These are phyloP conservation scores for Leccinum subgranulosum DNA, from an alignment of 768 basidiomycete genomes.

Conservation along the genomic window DNA sequence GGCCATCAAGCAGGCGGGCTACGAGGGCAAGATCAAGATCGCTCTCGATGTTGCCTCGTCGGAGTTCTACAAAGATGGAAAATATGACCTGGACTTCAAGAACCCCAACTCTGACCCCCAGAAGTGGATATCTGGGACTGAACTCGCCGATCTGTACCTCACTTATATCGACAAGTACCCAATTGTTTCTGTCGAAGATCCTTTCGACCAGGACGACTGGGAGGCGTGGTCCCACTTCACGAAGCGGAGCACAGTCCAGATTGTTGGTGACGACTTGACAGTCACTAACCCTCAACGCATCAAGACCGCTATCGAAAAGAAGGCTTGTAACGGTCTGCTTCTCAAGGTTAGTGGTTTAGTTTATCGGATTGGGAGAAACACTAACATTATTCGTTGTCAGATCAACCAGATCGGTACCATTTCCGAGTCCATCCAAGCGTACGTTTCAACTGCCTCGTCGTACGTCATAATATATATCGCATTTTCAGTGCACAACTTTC, in stretches of 20 bases:
- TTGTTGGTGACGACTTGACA: slow-evolving; percentile 95
- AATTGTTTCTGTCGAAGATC: slow-evolving; percentile 94
- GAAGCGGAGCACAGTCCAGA: slow-evolving; percentile 72
- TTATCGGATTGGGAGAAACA: not conserved
- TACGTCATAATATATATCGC: not conserved
- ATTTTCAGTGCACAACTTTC: slow-evolving; percentile 81
- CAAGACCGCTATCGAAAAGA: slow-evolving; percentile 99
- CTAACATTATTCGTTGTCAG: slow-evolving; percentile 28
- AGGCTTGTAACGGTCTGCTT: slow-evolving; percentile 97
- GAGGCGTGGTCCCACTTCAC: slow-evolving; percentile 97
- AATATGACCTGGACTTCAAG: slow-evolving; percentile 99
- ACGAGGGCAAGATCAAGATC: slow-evolving; percentile 98
- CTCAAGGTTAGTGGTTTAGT: slow-evolving; percentile 62
- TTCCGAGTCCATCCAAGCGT: slow-evolving; percentile 99
- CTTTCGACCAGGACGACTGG: slow-evolving; percentile 99
- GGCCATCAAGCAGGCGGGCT: slow-evolving; percentile 97
- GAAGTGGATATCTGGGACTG: slow-evolving; percentile 90
- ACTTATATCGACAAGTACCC: slow-evolving; percentile 89
- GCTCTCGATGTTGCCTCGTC: slow-evolving; percentile 98
- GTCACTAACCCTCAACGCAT: slow-evolving; percentile 97
- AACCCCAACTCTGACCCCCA: slow-evolving; percentile 98
- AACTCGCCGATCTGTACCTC: slow-evolving; percentile 93
- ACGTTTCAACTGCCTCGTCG: slow-evolving; percentile 33
- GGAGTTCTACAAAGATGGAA: slow-evolving; percentile 99
- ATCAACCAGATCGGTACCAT: slow-evolving; percentile 99